Evolutionary conservation across 352 stramenopile species (phyloP).

Genomic region (Elongisporangium anandrum): DNA sequence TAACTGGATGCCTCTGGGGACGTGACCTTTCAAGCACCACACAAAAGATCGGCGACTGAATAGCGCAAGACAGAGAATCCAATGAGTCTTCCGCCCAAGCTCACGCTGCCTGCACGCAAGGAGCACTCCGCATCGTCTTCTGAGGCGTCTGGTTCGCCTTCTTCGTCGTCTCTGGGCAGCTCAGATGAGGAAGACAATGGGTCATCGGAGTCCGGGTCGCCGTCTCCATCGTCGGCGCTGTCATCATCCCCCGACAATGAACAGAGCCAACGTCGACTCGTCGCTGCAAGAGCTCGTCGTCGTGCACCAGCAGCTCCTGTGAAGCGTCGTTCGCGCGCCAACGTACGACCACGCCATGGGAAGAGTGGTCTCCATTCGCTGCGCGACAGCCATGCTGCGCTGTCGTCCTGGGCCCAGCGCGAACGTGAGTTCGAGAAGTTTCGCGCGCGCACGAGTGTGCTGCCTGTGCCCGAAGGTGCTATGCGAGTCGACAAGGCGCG

Average conservation of each 20-base stretch:
- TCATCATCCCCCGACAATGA: neutral
- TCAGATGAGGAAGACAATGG: neutral
- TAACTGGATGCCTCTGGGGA: no score
- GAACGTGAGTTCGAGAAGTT: constrained; percentile 82
- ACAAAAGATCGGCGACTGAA: neutral
- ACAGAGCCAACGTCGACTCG: neutral
- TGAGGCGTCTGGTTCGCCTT: neutral
- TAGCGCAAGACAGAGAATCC: neutral
- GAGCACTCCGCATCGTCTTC: neutral
- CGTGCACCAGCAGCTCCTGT: neutral
- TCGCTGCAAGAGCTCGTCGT: neutral
- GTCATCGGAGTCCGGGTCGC: neutral
- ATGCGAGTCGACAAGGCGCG: constrained; percentile 49
- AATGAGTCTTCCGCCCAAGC: neutral
- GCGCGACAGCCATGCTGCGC: neutral
- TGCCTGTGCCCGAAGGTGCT: constrained; percentile 57
- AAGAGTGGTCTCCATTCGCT: neutral
- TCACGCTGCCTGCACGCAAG: neutral
- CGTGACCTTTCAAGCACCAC: neutral
- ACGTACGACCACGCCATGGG: neutral
- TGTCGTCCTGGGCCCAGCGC: constrained; percentile 44
- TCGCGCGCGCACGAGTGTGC: constrained; percentile 46
- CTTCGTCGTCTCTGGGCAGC: neutral
- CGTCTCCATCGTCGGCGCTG: neutral
- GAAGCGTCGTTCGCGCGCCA: neutral